Base-by-base conservation (phyloP, 2,329 filamentous ascomycete species). In the Leptosphaerulina australis region DNA sequence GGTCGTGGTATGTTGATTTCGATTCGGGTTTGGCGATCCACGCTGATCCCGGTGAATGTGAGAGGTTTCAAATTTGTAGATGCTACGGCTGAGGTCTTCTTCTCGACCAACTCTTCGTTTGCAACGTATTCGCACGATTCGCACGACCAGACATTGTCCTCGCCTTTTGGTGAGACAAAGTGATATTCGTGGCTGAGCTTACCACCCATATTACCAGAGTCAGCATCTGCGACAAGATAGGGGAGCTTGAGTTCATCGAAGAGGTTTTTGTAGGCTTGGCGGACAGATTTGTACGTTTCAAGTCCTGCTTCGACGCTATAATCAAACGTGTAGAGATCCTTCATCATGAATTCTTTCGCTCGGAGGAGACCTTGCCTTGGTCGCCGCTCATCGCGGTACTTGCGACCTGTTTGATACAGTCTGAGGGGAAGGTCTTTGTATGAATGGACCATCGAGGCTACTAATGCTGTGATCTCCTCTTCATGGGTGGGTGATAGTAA, bases 271-370 rank as follows among this genome's bases (percentile, higher is more conserved):
- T 99, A 99, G 1, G 88, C 88, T 28, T 73, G 71, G 39, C 88
- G 84, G 2, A 96, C 91, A 31, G 85, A 76, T 5, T 83, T 74
- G 62, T 99, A 99, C 0, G 93, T 96, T 39, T 82, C 75, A n/a
- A 92, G 77, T 1, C 93, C 93, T n/a, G 83, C 76, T 20, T 82
- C 75, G 0, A 79, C 70, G 3, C 81, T 87, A 26, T 81, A 76
- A 67, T 99, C 94, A 67, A 99, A 99, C 0, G 92, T 97, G 71
- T 99, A 99, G 1, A 99, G 81, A 71, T 99, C 94, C 73, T 99
- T 99, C 94, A 99, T 99, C 61, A 91, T 76, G 64, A 99, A 99
- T 67, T 99, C 94, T 54, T 91, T 86, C 0, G 90, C 88, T 8
- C 94, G 86, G 7, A 99, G 78, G 2, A 99, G 79, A 10, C 94